phyloP scores from a whole-genome alignment of 1,139 yeast genomes.

The Magnusiomyces magnusii region DNA sequence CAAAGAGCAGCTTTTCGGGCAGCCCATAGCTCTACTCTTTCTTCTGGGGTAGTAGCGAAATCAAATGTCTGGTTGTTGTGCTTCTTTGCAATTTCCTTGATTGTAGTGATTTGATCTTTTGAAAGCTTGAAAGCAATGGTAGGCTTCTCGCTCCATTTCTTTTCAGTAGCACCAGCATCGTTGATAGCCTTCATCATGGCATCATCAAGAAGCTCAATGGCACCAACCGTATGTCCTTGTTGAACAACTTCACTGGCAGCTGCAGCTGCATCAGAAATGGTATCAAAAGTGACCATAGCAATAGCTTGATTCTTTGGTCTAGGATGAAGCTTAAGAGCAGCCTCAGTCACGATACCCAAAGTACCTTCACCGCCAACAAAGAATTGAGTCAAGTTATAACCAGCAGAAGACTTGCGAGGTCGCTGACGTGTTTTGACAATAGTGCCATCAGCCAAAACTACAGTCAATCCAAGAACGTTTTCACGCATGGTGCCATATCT shows the following conservation, averaged over 20 bases:
- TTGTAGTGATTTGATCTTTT: slow-evolving; percentile 25
- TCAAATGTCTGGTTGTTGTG: slow-evolving; percentile 36
- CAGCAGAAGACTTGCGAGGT: slow-evolving; percentile 60
- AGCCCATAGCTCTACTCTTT: slow-evolving; percentile 69
- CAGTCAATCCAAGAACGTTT: slow-evolving; percentile 50
- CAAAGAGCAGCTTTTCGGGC: slow-evolving; percentile 85
- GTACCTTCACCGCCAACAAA: slow-evolving; percentile 69
- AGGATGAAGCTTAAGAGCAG: slow-evolving; percentile 52
- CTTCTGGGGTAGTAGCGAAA: slow-evolving; percentile 56
- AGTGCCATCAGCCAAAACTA: slow-evolving; percentile 64
- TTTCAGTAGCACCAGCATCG: slow-evolving; percentile 37
- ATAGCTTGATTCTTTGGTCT: slow-evolving; percentile 50
- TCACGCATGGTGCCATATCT: slow-evolving; percentile 68
- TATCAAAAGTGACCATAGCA: slow-evolving; percentile 51
- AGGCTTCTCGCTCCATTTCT: slow-evolving; percentile 47
- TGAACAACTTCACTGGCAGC: slow-evolving; percentile 45
- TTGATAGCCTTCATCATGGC: slow-evolving; percentile 49
- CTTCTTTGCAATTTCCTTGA: slow-evolving; percentile 21
- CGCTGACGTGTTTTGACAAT: slow-evolving; percentile 53
- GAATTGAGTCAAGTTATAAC: slow-evolving; percentile 58
- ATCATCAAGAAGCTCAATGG: slow-evolving; percentile 55
- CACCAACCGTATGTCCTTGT: slow-evolving; percentile 51
- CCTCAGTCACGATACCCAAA: slow-evolving; percentile 61
- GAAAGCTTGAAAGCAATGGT: slow-evolving; percentile 51
- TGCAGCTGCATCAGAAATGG: slow-evolving; percentile 50